phyloP scores from a whole-genome alignment of 257 asterid genomes.

The Capsicum chinense region DNA sequence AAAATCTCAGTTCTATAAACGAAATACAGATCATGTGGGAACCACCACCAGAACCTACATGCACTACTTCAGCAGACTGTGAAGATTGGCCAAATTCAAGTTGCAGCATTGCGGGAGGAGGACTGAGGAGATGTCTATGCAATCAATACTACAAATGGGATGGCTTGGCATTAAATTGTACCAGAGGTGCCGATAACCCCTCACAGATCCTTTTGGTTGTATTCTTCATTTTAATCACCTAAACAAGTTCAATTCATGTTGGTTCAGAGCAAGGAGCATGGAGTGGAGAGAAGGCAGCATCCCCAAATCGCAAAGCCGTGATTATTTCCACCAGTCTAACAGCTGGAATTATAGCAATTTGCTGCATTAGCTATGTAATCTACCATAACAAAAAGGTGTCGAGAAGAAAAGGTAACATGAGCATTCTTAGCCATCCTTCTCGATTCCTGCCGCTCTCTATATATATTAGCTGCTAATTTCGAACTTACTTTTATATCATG shows the following conservation, averaged over 20 bases:
- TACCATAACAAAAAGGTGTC: background rate
- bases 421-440: too few relatives aligned
- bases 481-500: background rate
- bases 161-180: too few relatives aligned
- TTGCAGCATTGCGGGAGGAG: too few relatives aligned
- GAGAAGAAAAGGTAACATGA: slow-evolving; percentile 10
- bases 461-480: background rate
- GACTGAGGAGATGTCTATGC: too few relatives aligned
- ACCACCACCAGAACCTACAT: too few relatives aligned
- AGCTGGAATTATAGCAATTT: slow-evolving; percentile 3
- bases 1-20: too few relatives aligned
- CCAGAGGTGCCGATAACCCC: background rate
- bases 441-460: background rate
- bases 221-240: background rate
- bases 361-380: background rate
- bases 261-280: background rate
- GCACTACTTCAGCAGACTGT: too few relatives aligned
- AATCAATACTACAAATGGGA: too few relatives aligned
- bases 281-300: background rate
- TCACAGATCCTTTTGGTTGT: background rate
- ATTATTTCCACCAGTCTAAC: background rate
- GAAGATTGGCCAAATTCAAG: too few relatives aligned
- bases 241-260: background rate
- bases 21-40: too few relatives aligned
- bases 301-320: background rate